phyloP scores from a whole-genome alignment of 2,329 filamentous ascomycete species.

The Talaromyces marneffei region DNA sequence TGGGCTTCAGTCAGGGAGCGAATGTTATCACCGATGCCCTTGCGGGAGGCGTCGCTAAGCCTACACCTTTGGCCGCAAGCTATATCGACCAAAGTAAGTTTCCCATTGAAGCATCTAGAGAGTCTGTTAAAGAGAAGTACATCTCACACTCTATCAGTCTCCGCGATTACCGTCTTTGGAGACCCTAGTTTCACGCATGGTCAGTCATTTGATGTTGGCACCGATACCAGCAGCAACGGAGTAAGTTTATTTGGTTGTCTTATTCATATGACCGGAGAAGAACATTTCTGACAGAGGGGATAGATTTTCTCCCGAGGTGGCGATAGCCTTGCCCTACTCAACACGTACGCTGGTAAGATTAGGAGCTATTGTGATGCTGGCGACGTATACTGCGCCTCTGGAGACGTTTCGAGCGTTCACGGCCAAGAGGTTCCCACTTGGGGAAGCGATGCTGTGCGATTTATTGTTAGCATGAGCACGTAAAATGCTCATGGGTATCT shows the following conservation, averaged over 20 bases:
- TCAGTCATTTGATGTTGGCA: not conserved
- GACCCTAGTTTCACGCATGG: not conserved
- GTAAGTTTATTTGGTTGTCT: not conserved
- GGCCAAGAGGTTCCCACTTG: not conserved
- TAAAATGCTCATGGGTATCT: not conserved
- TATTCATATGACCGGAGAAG: no score
- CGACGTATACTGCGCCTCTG: constrained; percentile 1
- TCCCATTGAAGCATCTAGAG: no score
- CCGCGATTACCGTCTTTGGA: constrained; percentile 1
- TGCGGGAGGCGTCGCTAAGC: not conserved
- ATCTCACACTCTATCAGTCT: not conserved
- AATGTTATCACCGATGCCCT: constrained; percentile 2
- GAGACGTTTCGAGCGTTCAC: not conserved
- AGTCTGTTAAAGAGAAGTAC: not conserved
- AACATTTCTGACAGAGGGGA: not conserved
- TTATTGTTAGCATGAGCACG: not conserved
- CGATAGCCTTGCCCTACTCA: not conserved
- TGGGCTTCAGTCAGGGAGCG: not conserved
- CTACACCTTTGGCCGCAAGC: not conserved
- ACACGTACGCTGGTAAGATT: not conserved
- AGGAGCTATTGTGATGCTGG: constrained; percentile 1
- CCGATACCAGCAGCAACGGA: not conserved
- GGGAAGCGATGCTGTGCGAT: not conserved
- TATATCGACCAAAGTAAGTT: not conserved
- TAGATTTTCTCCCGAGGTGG: constrained; percentile 1